phyloP scores from a whole-genome alignment of 1,139 yeast genomes.

The Lodderomyces parapsilosis region DNA sequence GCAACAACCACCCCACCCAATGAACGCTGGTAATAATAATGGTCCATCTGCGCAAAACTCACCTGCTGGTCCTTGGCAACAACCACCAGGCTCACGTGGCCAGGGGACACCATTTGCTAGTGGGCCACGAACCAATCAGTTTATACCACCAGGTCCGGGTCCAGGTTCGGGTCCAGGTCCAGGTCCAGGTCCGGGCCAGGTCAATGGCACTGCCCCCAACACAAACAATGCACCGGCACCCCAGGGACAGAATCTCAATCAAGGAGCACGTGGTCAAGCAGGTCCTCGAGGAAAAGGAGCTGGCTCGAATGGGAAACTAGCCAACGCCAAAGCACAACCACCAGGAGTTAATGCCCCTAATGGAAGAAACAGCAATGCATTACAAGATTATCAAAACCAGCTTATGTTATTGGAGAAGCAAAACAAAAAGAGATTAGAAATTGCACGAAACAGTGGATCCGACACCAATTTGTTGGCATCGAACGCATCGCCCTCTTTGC shows the following conservation, averaged over 20 bases:
- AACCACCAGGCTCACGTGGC: conserved; percentile 18
- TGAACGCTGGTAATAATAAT: conserved; percentile 16
- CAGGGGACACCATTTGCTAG: conserved; percentile 9
- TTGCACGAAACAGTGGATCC: conserved; percentile 35
- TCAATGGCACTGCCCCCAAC: background rate
- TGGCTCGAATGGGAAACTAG: conserved; percentile 1
- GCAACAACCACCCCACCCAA: conserved; percentile 5
- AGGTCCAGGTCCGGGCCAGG: no score
- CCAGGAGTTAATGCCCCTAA: conserved; percentile 5
- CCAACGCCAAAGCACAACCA: conserved; percentile 2
- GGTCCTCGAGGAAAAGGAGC: background rate
- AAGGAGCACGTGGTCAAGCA: background rate
- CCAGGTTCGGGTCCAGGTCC: no score
- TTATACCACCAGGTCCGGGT: conserved; percentile 4
- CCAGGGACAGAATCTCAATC: conserved; percentile 2
- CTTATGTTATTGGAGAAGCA: conserved; percentile 69
- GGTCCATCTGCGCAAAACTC: conserved; percentile 17
- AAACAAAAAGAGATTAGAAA: conserved; percentile 61
- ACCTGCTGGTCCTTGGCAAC: conserved; percentile 19
- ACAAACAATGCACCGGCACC: background rate
- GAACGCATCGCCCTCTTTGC: conserved; percentile 19
- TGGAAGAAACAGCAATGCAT: conserved; percentile 37
- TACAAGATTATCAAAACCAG: conserved; percentile 78
- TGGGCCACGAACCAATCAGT: conserved; percentile 17
- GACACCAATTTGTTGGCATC: conserved; percentile 9